These are phyloP conservation scores for Vigna unguiculata DNA, from an alignment of 306 rosid species.

Conservation along the genomic window DNA sequence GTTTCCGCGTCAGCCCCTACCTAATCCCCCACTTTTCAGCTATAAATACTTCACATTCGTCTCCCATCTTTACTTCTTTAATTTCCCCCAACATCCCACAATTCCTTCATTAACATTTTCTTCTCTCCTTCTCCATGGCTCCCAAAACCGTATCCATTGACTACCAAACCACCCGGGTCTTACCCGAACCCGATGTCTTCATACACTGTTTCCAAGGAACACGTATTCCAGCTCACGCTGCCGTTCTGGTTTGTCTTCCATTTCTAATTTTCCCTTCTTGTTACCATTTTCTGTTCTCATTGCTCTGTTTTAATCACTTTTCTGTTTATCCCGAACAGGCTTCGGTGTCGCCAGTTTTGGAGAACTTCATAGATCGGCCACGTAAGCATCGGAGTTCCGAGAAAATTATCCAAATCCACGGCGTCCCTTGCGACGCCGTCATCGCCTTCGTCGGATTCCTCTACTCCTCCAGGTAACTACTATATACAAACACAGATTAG, in stretches of 20 bases:
- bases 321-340: constrained; percentile 50
- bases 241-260: constrained; percentile 63
- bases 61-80: neutral
- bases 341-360: constrained; percentile 76
- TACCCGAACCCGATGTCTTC: constrained; percentile 76
- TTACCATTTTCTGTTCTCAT: neutral
- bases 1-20: constrained; percentile 14
- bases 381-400: constrained; percentile 68
- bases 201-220: constrained; percentile 74
- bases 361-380: constrained; percentile 72
- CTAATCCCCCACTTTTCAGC: neutral
- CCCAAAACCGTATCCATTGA: constrained; percentile 35
- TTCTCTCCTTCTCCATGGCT: neutral
- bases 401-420: constrained; percentile 70
- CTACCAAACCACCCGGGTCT: constrained; percentile 32
- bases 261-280: neutral
- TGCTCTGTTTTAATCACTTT: neutral
- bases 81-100: neutral
- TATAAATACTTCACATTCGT: neutral
- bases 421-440: constrained; percentile 85
- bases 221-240: constrained; percentile 76
- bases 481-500: neutral
- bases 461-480: constrained; percentile 69
- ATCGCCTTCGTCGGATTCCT: constrained; percentile 70
- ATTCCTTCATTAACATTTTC: neutral